Percentiles rank a stretch among this genome's conserved stretches.
These are phyloP conservation scores for Aotearoamyces nothofagi DNA, from an alignment of 2,329 filamentous ascomycete species.

Conservation along the genomic window DNA sequence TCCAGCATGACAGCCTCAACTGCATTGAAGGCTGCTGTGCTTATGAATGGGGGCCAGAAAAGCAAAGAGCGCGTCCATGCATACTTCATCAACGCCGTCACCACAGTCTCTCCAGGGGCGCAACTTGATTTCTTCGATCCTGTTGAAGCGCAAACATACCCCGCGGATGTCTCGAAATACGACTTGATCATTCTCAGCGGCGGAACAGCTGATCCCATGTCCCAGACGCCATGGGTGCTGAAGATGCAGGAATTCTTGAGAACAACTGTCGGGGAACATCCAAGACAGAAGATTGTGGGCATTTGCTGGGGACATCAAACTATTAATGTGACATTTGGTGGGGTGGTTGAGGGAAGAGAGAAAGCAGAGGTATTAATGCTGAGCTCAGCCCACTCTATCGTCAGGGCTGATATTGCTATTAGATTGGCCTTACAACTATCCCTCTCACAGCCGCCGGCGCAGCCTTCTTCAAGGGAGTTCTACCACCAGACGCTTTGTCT, in stretches of 20 bases:
- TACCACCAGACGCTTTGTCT: slow-evolving; percentile 7
- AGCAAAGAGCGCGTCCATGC: too few species aligned
- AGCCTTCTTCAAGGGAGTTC: slow-evolving; percentile 20
- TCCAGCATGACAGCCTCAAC: too few species aligned
- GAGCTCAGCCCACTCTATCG: too few species aligned
- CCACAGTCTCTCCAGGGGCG: slow-evolving; percentile 1
- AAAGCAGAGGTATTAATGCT: slow-evolving; percentile 24
- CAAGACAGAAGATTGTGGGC: slow-evolving; percentile 21
- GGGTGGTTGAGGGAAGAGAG: slow-evolving; percentile 22
- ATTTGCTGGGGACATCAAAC: slow-evolving; percentile 31
- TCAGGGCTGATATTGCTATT: too few species aligned
- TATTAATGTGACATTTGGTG: slow-evolving; percentile 24
- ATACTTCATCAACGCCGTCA: slow-evolving; percentile 1
- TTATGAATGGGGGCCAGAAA: too few species aligned
- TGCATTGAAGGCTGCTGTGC: too few species aligned
- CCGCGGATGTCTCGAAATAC: slow-evolving; percentile 23
- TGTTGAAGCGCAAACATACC: slow-evolving; percentile 13
- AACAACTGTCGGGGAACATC: slow-evolving; percentile 15
- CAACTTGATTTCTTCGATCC: slow-evolving; percentile 16
- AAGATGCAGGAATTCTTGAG: slow-evolving; percentile 25
- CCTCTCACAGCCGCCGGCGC: slow-evolving; percentile 22
- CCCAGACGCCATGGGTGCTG: slow-evolving; percentile 24
- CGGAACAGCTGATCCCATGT: slow-evolving; percentile 26
- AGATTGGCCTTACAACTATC: slow-evolving; percentile 23
- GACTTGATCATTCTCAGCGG: slow-evolving; percentile 28